A percentile compares a stretch with the other conserved stretches of the same genome.
These are phyloP conservation scores for Candida pseudofarinosa DNA, from an alignment of 805 yeast genomes.

Conservation along the genomic window DNA sequence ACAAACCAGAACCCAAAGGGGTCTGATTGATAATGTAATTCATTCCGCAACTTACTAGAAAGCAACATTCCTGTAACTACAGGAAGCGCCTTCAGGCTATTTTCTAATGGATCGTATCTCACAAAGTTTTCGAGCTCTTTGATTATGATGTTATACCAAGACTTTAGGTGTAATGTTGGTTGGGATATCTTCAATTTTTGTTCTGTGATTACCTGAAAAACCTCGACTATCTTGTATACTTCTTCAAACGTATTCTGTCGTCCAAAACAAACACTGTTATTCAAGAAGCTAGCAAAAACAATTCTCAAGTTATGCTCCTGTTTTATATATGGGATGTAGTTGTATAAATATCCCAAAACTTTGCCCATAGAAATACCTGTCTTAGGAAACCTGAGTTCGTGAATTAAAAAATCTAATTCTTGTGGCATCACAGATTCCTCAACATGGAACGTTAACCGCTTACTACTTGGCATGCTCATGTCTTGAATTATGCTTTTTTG, in stretches of 20 bases:
- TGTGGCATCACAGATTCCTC: constrained; percentile 24
- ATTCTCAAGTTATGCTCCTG: constrained; percentile 43
- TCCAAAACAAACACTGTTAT: constrained; percentile 35
- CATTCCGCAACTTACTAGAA: constrained; percentile 31
- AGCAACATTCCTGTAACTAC: constrained; percentile 43
- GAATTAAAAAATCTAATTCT: constrained; percentile 45
- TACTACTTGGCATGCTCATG: background rate
- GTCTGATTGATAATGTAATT: constrained; percentile 26
- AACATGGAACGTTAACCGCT: background rate
- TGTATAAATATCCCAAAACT: constrained; percentile 44
- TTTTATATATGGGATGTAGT: constrained; percentile 49
- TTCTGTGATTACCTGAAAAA: constrained; percentile 42
- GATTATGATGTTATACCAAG: constrained; percentile 36
- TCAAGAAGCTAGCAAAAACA: constrained; percentile 41
- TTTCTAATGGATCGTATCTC: constrained; percentile 20
- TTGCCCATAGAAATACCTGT: constrained; percentile 25
- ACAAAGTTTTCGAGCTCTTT: constrained; percentile 32
- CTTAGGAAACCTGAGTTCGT: constrained; percentile 41
- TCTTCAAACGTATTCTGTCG: constrained; percentile 20
- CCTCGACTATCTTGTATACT: constrained; percentile 42
- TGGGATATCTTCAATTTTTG: constrained; percentile 44
- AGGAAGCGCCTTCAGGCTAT: constrained; percentile 47
- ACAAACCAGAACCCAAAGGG: constrained; percentile 25
- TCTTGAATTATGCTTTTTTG: constrained; percentile 2
- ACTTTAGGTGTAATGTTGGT: constrained; percentile 44